Conservation (phyloP, 2,329 filamentous ascomycete genomes). For the Thelonectria olida region DNA sequence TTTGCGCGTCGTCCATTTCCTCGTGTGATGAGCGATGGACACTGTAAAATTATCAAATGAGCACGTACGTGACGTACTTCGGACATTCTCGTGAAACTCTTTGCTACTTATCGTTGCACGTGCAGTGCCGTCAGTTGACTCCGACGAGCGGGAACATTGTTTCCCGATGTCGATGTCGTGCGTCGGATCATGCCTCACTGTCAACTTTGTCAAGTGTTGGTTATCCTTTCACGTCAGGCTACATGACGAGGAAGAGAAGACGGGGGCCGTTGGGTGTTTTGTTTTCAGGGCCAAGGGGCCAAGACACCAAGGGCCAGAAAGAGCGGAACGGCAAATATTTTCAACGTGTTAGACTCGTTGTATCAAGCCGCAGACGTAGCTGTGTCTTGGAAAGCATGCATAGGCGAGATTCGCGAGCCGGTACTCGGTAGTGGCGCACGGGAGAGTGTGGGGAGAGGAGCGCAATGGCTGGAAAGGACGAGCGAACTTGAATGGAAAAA, state of each 20-base stretch:
- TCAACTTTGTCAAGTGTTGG: too few relatives aligned
- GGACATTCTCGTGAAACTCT: not conserved
- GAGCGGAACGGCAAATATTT: not conserved
- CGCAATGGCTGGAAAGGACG: not conserved
- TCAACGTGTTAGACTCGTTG: not conserved
- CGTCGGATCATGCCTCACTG: too few relatives aligned
- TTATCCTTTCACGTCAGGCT: too few relatives aligned
- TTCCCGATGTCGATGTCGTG: too few relatives aligned
- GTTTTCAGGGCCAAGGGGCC: not conserved
- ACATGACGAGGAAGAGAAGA: too few relatives aligned
- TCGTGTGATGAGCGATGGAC: not conserved
- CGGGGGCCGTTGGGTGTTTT: constrained; percentile 6
- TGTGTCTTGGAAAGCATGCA: constrained; percentile 6
- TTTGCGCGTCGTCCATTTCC: not conserved
- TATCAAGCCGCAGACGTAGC: constrained; percentile 11
- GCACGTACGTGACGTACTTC: too few relatives aligned
- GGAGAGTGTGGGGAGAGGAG: constrained; percentile 10
- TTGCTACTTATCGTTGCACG: too few relatives aligned
- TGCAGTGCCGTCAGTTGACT: too few relatives aligned
- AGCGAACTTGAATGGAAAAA: not conserved
- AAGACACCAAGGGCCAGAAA: not conserved
- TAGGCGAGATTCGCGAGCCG: constrained; percentile 18
- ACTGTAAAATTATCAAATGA: too few relatives aligned
- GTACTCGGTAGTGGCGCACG: constrained; percentile 7
- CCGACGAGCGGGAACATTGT: too few relatives aligned